Conservation (phyloP, 768 basidiomycete species). For the Sutorius australiensis region DNA sequence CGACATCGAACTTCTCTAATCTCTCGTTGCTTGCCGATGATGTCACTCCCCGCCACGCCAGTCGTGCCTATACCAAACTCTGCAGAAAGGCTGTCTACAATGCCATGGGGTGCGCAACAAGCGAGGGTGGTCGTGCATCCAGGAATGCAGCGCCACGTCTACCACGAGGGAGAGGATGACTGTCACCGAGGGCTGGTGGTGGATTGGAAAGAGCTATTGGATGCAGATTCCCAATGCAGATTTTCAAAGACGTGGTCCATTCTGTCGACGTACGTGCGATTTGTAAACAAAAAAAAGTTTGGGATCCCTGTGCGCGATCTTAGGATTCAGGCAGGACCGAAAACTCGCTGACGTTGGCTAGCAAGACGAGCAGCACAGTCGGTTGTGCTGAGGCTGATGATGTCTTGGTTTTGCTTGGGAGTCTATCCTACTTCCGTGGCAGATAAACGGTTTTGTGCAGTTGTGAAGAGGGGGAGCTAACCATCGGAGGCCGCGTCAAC, state of each 20-base stretch:
- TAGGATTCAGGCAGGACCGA: too few relatives aligned
- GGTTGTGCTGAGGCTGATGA: too few relatives aligned
- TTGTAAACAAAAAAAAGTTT: conserved; percentile 29
- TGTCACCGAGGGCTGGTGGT: conserved; percentile 60
- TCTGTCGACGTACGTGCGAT: conserved; percentile 72
- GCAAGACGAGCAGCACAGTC: too few relatives aligned
- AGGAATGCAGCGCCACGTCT: conserved; percentile 58
- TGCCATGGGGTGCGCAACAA: conserved; percentile 70
- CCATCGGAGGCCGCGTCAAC: too few relatives aligned
- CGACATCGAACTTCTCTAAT: too few relatives aligned
- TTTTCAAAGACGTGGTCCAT: conserved; percentile 88
- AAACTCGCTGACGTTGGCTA: too few relatives aligned
- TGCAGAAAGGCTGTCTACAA: conserved; percentile 66
- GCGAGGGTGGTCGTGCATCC: conserved; percentile 63
- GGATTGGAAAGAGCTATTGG: conserved; percentile 39
- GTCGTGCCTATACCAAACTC: conserved; percentile 54
- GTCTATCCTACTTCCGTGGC: too few relatives aligned
- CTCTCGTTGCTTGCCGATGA: conserved; percentile 43
- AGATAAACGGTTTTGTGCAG: too few relatives aligned
- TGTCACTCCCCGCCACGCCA: conserved; percentile 37
- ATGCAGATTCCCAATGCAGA: conserved; percentile 57
- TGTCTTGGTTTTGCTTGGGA: too few relatives aligned
- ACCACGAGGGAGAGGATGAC: conserved; percentile 48
- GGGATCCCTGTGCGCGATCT: too few relatives aligned
- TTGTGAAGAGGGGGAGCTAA: too few relatives aligned